Base-by-base conservation (phyloP, 169 alveolate species). In the Plasmodium malariae region DNA sequence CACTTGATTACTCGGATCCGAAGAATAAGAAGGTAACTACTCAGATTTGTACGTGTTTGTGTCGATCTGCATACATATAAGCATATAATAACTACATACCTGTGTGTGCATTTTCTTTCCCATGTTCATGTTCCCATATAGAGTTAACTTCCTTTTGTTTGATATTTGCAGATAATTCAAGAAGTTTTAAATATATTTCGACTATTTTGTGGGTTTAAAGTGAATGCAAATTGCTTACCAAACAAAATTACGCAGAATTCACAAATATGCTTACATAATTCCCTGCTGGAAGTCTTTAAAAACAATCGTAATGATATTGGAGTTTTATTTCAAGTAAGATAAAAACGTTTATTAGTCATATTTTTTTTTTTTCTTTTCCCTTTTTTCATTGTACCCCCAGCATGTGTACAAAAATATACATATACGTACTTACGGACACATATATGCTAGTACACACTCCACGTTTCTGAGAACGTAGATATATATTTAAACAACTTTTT, bases 191-290 rank as follows among this genome's bases (percentile, higher is more conserved):
- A 26, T 45, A 83, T 60, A 55, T 83, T 83, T 45, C 68, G 91
- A 45, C 36, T 83, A 26, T 67, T 83, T 37, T 83, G 91, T 40
- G 91, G 91, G 24, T 83, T 83, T 26, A 83, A 83, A 83, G 91
- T 67, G 26, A 83, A 28, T 71, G 73, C 91, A 34, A 67, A 67
- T 40, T 67, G 91, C 21, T 45, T 83, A 28, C 91, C 91, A 30
- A 49, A 28, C 26, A 83, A 83, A 49, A 40, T 83, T 21, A 40
- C 67, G 6, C 85, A 83, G 24, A 65, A 59, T 12, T 70, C 91
- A 19, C 91, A 83, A 83, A 68, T 83, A 11, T 68, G 80, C 55
- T 83, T 83, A 32, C 91, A 83, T 40, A 83, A 83, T 68, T 83
- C 91, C 21, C 72, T 83, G 6, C 67, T 83, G 1, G 65, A 83